Conservation (phyloP, 805 yeast genomes). For the Metschnikowia amazonensis region DNA sequence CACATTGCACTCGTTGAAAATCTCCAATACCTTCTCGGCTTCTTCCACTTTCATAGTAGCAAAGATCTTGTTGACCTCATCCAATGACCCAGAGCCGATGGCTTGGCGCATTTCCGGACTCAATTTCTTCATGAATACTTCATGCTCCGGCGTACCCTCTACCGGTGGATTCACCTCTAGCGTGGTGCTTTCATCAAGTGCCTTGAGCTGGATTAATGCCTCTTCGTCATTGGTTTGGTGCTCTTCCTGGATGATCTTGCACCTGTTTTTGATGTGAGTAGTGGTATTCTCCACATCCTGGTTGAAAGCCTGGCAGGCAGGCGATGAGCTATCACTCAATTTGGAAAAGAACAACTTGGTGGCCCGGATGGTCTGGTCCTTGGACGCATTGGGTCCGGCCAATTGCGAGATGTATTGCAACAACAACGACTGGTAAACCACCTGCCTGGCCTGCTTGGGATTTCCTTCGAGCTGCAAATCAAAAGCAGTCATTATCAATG, state of each 20-base stretch:
- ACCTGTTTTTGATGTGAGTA: conserved; percentile 71
- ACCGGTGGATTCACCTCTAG: conserved; percentile 68
- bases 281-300: conserved; percentile 73
- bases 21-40: conserved; percentile 73
- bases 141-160: conserved; percentile 50
- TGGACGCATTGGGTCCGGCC: conserved; percentile 30
- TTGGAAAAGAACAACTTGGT: conserved; percentile 66
- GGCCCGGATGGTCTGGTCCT: conserved; percentile 36
- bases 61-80: conserved; percentile 78
- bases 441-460: conserved; percentile 49
- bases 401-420: conserved; percentile 64
- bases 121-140: conserved; percentile 50
- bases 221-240: conserved; percentile 49
- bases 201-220: conserved; percentile 80
- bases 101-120: conserved; percentile 70
- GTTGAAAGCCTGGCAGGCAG: conserved; percentile 65
- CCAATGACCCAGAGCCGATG: conserved; percentile 64
- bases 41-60: conserved; percentile 67
- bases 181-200: conserved; percentile 80
- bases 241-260: conserved; percentile 61
- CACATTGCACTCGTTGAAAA: conserved; percentile 76
- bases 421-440: conserved; percentile 76
- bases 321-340: conserved; percentile 47
- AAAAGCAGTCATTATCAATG: conserved; percentile 88
- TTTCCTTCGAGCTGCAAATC: conserved; percentile 71